Base-by-base conservation (phyloP, 257 asterid genomes). In the Asclepias syriaca region DNA sequence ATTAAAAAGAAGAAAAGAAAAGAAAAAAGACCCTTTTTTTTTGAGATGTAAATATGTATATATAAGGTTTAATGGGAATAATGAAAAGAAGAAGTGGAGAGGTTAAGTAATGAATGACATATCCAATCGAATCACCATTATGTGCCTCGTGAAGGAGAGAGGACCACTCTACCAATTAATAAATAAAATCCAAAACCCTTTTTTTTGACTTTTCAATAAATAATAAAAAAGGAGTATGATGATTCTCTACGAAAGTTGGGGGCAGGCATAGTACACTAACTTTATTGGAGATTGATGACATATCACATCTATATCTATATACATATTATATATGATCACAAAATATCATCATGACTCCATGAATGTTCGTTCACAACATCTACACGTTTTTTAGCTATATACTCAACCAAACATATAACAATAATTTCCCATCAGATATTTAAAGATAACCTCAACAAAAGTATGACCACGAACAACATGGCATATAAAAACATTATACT, bases 181-280 rank as follows among this genome's bases (percentile, higher is more conserved):
- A 57, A 39, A 81, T 57, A 53, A 74, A 75, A 72, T 32, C 48
- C 48, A 21, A 61, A 40, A 18, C 37, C 4, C 4, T 3, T 34
- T 34, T 37, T 59, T 53, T 73, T 76, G 76, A 68, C 48, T 43
- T 43, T 43, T 43, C 48, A 43, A 43, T 43, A 43, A 43, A 43
- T 43, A 43, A 43, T 8, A 6, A 6, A 43, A 43, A 43, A 6
- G 48, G 12, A 43, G 80, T 75, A 69, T 58, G 9, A 54, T 82
- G 83, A 83, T 81, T 72, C 76, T 78, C 57, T 68, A 71, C 56
- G 27, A 77, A 80, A 70, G 86, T 78, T 68, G 76, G 79, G 73
- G 83, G 77, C 68, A 40, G 8, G 10, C 37, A 40, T 43, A 64
- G 63, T 46, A 29, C 75, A 79, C 68, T 32, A 24, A 51, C 74